Percentiles rank a stretch among this genome's conserved stretches.
phyloP scores from a whole-genome alignment of 2,329 filamentous ascomycete species.

The Calonectria hawksworthii region DNA sequence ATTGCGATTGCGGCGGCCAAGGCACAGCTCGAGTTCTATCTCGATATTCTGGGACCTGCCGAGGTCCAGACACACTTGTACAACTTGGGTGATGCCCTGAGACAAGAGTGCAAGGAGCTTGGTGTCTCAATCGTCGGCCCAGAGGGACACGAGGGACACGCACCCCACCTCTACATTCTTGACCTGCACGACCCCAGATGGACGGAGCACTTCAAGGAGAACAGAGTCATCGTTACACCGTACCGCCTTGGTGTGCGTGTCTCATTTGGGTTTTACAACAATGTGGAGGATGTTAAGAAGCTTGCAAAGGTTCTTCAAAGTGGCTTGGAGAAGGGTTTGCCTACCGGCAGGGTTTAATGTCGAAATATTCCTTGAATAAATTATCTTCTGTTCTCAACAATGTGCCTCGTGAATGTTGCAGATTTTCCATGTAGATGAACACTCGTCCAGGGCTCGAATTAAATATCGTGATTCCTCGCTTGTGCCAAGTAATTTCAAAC shows the following conservation, averaged over 20 bases:
- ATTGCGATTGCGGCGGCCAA: constrained; percentile 40
- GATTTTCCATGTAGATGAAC: constrained; percentile 18
- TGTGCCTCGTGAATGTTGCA: neutral
- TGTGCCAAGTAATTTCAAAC: constrained; percentile 3
- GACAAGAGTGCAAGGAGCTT: constrained; percentile 31
- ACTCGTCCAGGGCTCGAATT: neutral
- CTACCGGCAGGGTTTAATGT: neutral
- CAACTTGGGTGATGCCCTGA: constrained; percentile 39
- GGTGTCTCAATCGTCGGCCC: constrained; percentile 43
- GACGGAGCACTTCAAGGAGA: constrained; percentile 35
- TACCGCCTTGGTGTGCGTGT: constrained; percentile 46
- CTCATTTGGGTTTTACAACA: constrained; percentile 34
- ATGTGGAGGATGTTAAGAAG: constrained; percentile 16
- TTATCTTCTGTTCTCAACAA: neutral
- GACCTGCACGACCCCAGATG: constrained; percentile 39
- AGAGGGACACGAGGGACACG: constrained; percentile 31
- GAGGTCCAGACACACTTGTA: constrained; percentile 46
- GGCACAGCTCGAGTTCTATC: constrained; percentile 45
- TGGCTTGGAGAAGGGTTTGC: constrained; percentile 2
- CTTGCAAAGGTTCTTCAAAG: neutral
- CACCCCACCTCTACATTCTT: constrained; percentile 49
- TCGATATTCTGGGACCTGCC: constrained; percentile 41
- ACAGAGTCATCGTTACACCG: constrained; percentile 33
- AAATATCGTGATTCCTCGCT: constrained; percentile 14
- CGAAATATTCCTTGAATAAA: constrained; percentile 1